phyloP scores from a whole-genome alignment of 2,329 filamentous ascomycete genomes.

The Fusarium sp. region DNA sequence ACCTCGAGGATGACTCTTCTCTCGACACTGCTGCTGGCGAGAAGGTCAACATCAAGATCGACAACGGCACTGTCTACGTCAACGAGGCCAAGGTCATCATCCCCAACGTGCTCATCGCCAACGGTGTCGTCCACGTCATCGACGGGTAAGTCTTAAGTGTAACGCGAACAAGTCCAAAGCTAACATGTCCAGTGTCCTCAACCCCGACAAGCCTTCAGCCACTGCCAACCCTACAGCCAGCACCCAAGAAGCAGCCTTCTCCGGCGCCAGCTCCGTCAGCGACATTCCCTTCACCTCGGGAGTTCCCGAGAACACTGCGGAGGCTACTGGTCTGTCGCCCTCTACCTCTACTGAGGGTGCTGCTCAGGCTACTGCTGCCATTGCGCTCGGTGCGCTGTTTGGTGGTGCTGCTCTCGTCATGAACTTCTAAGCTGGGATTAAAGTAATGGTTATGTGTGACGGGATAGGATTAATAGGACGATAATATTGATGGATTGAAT shows the following conservation, averaged over 20 bases:
- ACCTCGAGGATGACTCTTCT: conserved; percentile 43
- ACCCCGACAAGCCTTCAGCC: conserved; percentile 52
- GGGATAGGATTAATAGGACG: conserved; percentile 9
- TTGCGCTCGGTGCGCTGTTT: conserved; percentile 43
- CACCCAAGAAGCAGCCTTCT: conserved; percentile 64
- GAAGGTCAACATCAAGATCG: conserved; percentile 59
- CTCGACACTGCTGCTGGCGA: conserved; percentile 45
- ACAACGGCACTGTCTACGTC: conserved; percentile 54
- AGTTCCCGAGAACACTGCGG: conserved; percentile 47
- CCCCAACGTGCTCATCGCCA: conserved; percentile 63
- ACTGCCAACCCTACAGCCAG: conserved; percentile 53
- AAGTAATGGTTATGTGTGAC: background rate
- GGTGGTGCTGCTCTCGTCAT: conserved; percentile 43
- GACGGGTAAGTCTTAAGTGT: conserved; percentile 61
- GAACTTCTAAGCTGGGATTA: conserved; percentile 24
- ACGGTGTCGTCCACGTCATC: conserved; percentile 70
- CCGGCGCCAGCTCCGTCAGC: conserved; percentile 62
- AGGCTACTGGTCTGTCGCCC: conserved; percentile 35
- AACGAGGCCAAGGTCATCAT: conserved; percentile 60
- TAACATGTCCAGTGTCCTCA: conserved; percentile 61
- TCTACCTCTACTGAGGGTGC: conserved; percentile 36
- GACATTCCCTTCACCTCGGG: conserved; percentile 68
- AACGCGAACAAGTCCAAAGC: background rate
- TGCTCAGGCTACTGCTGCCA: conserved; percentile 43
- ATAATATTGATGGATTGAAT: conserved; percentile 11